Percentiles rank a stretch among this genome's conserved stretches.
Conservation (phyloP, 768 basidiomycete genomes). For the Hericium alpestre region DNA sequence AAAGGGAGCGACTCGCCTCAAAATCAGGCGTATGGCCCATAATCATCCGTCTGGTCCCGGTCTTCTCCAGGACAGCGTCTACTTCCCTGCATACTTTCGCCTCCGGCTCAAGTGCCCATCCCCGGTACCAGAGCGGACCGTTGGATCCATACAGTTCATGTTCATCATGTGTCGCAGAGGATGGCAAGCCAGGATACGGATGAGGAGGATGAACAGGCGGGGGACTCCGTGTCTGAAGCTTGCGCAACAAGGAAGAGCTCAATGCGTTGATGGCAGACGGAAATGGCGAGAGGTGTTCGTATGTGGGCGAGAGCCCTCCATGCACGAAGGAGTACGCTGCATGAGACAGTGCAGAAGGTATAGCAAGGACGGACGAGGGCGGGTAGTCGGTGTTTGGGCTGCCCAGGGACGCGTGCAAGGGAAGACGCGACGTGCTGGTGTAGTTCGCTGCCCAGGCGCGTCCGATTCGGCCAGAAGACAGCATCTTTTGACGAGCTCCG, state of each 20-base stretch:
- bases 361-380: slow-evolving; percentile 32
- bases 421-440: slow-evolving; percentile 69
- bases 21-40: slow-evolving; percentile 98
- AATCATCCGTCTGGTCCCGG: slow-evolving; percentile 80
- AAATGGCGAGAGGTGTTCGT: slow-evolving; percentile 68
- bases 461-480: slow-evolving; percentile 71
- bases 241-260: slow-evolving; percentile 55
- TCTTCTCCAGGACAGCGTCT: slow-evolving; percentile 55
- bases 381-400: slow-evolving; percentile 46
- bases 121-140: slow-evolving; percentile 92
- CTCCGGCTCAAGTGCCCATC: slow-evolving; percentile 75
- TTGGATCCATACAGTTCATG: slow-evolving; percentile 58
- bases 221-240: slow-evolving; percentile 54
- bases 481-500: slow-evolving; percentile 56
- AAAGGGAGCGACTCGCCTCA: slow-evolving; percentile 29
- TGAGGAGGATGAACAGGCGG: slow-evolving; percentile 73
- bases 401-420: slow-evolving; percentile 63
- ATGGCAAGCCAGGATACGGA: slow-evolving; percentile 63
- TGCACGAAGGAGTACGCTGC: slow-evolving; percentile 88
- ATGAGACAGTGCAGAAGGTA: slow-evolving; percentile 45
- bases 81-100: slow-evolving; percentile 61
- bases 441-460: slow-evolving; percentile 81
- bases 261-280: slow-evolving; percentile 75
- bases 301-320: slow-evolving; percentile 77
- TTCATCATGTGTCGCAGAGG: slow-evolving; percentile 56